Conservation (phyloP, 176 grass and related monocot species). For the Raddia guianensis region DNA sequence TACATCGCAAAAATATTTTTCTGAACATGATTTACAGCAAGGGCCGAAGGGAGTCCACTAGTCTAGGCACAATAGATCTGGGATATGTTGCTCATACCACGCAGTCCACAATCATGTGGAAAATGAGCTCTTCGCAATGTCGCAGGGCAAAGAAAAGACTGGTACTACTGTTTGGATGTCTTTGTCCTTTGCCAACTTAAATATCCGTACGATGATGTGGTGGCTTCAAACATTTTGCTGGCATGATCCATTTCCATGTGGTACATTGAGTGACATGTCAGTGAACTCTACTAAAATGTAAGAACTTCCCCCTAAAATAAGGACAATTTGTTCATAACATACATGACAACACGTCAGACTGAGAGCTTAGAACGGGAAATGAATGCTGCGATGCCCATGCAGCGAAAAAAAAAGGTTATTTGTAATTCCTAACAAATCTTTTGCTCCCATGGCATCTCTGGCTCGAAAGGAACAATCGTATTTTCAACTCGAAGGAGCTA, state of each 20-base stretch:
- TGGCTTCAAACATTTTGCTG: neutral
- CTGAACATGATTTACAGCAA: neutral
- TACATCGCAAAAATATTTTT: constrained; percentile 17
- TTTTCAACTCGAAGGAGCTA: too few species aligned
- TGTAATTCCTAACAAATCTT: neutral
- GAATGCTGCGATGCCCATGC: neutral
- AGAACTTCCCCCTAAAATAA: neutral
- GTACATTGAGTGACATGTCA: neutral
- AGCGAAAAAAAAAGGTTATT: neutral
- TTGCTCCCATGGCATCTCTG: neutral
- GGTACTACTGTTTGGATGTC: neutral
- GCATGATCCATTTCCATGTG: neutral
- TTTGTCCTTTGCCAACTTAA: constrained; percentile 15
- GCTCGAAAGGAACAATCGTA: too few species aligned
- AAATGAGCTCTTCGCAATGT: neutral
- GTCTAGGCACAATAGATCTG: neutral
- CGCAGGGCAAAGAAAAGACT: neutral
- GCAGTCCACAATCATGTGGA: neutral
- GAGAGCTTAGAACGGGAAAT: neutral
- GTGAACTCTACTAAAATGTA: constrained; percentile 20
- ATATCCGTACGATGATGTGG: neutral
- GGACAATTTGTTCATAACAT: neutral
- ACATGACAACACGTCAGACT: neutral
- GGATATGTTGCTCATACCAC: neutral
- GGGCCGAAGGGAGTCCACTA: constrained; percentile 1